These are phyloP conservation scores for Coemansia asiatica DNA, from an alignment of 192 early-diverging fungal species.

Conservation along the genomic window DNA sequence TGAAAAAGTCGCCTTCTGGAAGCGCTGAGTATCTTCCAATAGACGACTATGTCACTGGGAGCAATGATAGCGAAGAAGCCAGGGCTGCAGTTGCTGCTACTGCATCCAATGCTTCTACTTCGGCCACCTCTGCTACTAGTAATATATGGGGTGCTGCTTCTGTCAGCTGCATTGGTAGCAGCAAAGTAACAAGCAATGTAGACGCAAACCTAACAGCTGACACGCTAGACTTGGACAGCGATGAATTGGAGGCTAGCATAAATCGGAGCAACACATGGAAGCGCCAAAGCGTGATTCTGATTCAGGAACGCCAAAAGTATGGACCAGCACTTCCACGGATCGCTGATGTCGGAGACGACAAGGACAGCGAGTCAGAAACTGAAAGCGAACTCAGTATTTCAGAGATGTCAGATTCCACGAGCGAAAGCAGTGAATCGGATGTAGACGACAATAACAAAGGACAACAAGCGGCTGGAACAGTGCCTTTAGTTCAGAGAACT, in stretches of 20 bases:
- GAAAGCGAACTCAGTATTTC: conserved; percentile 11
- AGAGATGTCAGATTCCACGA: conserved; percentile 3
- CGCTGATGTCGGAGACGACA: conserved; percentile 25
- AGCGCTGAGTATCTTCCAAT: conserved; percentile 52
- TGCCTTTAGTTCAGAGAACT: background rate
- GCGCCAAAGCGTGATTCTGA: conserved; percentile 32
- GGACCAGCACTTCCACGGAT: conserved; percentile 39
- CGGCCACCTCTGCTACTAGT: too few relatives aligned
- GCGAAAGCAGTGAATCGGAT: background rate
- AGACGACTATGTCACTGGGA: conserved; percentile 22
- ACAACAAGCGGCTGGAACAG: background rate
- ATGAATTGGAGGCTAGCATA: conserved; percentile 21
- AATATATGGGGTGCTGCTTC: too few relatives aligned
- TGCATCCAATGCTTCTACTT: background rate
- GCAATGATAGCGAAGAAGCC: background rate
- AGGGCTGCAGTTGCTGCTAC: background rate
- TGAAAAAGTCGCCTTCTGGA: conserved; percentile 30
- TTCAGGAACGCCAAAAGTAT: conserved; percentile 35
- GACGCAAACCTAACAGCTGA: background rate
- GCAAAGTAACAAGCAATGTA: conserved; percentile 5
- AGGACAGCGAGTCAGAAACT: background rate
- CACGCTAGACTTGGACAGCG: conserved; percentile 11
- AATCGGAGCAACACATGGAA: conserved; percentile 50
- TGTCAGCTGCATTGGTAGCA: background rate
- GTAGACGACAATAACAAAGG: background rate